Evolutionary conservation across 495 filamentous ascomycete species (phyloP).

Genomic region (Hyaloscypha bicolor): DNA sequence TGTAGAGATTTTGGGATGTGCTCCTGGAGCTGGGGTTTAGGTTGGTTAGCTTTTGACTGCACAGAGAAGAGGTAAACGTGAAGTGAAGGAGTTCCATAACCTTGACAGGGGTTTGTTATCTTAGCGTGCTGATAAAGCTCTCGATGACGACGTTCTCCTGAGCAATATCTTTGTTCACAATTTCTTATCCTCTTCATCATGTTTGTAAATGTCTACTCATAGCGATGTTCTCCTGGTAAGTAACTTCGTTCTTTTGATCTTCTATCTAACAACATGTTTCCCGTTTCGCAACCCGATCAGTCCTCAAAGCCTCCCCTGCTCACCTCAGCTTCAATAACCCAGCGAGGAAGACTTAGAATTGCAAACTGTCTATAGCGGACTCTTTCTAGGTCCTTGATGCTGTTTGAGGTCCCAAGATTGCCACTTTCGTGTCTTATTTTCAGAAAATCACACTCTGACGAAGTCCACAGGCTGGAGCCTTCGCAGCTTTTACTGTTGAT

Average conservation of each 20-base stretch:
- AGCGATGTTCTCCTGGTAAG: constrained; percentile 44
- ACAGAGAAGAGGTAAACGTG: background rate
- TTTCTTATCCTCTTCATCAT: constrained; percentile 13
- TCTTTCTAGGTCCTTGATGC: background rate
- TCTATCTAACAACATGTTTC: too few relatives aligned
- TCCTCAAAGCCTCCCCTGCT: background rate
- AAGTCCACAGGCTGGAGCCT: constrained; percentile 67
- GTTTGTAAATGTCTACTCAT: constrained; percentile 36
- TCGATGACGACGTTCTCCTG: constrained; percentile 18
- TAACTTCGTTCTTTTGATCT: background rate
- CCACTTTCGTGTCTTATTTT: background rate
- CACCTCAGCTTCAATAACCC: background rate
- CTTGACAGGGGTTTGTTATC: constrained; percentile 3
- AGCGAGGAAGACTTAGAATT: background rate
- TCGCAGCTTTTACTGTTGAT: constrained; percentile 79
- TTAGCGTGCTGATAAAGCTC: constrained; percentile 10
- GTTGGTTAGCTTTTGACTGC: background rate
- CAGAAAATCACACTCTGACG: constrained; percentile 10
- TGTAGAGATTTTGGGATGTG: background rate
- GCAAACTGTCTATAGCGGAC: background rate
- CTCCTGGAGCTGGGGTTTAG: background rate
- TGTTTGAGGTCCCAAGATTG: background rate
- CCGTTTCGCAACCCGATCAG: background rate
- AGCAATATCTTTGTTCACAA: background rate
- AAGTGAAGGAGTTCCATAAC: background rate